Base-by-base conservation (phyloP, 495 filamentous ascomycete genomes). In the Staphylotrichum longicolle region DNA sequence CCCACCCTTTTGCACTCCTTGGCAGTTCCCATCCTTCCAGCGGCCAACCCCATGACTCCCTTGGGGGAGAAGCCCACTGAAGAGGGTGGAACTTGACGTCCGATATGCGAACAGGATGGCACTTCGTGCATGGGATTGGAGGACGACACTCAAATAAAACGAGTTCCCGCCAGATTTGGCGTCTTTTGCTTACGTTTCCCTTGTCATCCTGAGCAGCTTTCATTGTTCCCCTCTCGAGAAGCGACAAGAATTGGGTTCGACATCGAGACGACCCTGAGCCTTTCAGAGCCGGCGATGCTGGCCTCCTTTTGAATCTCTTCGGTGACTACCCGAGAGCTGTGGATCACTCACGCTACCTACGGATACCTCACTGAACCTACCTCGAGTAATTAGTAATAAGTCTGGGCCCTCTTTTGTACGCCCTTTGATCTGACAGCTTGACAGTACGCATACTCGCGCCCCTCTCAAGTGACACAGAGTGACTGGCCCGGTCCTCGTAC, bases 31-130 rank as follows among this genome's bases (percentile, higher is more conserved):
- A 7, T 39, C 37, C 34, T 34, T 39, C 37, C 37, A 10, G 6
- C 6, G 37, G 30, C 39, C 58, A 57, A 53, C 47, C 42, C 58
- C 49, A 62, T 66, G 67, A 67, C 64, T 67, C 66, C 32, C 57
- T 32, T 14, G 27, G 54, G 34, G 27, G 15, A 39, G 64, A 67
- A 67, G 64, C 34, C 41, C 34, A 52, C 49, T 71, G 66, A 69
- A 67, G 51, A 41, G 14, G 39, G 59, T 62, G 61, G 69, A 69
- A 67, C 63, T 57, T 34, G 39, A 55, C 8, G 27, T 54, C 41
- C 51, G 35, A 34, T 6, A 39, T 62, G 52, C 35, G 10, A 42
- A 7, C 44, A 44, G 53, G 42, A 58, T 20, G 30, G 30, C 56
- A 47, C 20, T 30, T 46, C n/a, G 6, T 39, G 15, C 55, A 11